Percentiles rank a stretch among this genome's conserved stretches.
Evolutionary conservation across 2,329 filamentous ascomycete species (phyloP).

Genomic region (Colletotrichum liaoningense): DNA sequence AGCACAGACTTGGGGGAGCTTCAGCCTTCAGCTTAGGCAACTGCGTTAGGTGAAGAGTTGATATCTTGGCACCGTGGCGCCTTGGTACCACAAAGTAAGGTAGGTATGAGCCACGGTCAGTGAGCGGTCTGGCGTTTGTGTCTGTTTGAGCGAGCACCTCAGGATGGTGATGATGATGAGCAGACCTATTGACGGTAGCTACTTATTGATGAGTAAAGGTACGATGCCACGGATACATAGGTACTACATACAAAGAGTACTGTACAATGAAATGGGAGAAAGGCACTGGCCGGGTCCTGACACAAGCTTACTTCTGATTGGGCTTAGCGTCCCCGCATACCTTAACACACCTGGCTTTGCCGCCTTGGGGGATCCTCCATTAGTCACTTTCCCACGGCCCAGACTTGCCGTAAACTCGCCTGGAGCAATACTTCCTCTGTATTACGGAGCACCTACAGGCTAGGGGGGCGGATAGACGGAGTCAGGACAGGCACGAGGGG

Average conservation of each 20-base stretch:
- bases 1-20: constrained; percentile 24
- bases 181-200: too few species aligned
- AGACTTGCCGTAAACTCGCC: constrained; percentile 7
- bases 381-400: not conserved
- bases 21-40: not conserved
- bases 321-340: constrained; percentile 29
- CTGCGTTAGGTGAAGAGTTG: not conserved
- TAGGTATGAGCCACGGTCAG: not conserved
- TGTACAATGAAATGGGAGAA: too few species aligned
- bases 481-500: not conserved
- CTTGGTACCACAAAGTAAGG: not conserved
- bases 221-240: too few species aligned
- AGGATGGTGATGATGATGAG: not conserved
- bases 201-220: too few species aligned
- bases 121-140: not conserved
- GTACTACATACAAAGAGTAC: too few species aligned
- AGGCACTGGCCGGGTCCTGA: constrained; percentile 17
- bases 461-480: not conserved
- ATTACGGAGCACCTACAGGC: not conserved
- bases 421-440: constrained; percentile 1
- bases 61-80: not conserved
- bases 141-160: not conserved
- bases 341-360: not conserved
- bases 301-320: constrained; percentile 33
- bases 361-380: not conserved